A percentile compares a stretch with the other conserved stretches of the same genome.
Evolutionary conservation across 768 basidiomycete genomes (phyloP).

Genomic region (Mycena pura): DNA sequence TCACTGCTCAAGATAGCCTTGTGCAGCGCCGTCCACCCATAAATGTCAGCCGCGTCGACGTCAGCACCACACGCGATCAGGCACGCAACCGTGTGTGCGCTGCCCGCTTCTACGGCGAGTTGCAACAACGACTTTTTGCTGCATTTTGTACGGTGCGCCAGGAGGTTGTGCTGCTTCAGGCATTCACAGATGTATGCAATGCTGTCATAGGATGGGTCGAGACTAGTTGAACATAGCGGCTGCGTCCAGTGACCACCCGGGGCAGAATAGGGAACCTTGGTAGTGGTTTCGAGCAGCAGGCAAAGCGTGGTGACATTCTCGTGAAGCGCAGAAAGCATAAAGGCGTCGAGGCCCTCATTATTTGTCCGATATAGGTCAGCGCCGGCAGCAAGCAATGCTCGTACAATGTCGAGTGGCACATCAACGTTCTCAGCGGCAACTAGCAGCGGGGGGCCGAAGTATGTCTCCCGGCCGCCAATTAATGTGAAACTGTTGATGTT

Average conservation of each 20-base stretch:
- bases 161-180: background rate
- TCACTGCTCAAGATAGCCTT: background rate
- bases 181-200: constrained; percentile 7
- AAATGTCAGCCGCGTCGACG: background rate
- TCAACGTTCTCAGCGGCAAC: background rate
- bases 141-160: background rate
- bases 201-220: background rate
- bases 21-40: constrained; percentile 6
- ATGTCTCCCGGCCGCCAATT: no score
- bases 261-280: background rate
- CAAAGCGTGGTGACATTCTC: background rate
- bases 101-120: constrained; percentile 4
- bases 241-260: background rate
- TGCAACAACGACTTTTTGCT: background rate
- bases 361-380: constrained; percentile 3
- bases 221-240: background rate
- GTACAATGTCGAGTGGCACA: background rate
- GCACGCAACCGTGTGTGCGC: background rate
- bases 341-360: constrained; percentile 3
- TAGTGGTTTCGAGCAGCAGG: background rate
- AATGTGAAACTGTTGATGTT: background rate
- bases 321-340: background rate
- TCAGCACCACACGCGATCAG: background rate
- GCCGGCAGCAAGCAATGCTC: constrained; percentile 4
- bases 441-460: background rate